A percentile compares a stretch with the other conserved stretches of the same genome.
Evolutionary conservation across 2,329 filamentous ascomycete genomes (phyloP).

Genomic region (Alternaria infectoria): DNA sequence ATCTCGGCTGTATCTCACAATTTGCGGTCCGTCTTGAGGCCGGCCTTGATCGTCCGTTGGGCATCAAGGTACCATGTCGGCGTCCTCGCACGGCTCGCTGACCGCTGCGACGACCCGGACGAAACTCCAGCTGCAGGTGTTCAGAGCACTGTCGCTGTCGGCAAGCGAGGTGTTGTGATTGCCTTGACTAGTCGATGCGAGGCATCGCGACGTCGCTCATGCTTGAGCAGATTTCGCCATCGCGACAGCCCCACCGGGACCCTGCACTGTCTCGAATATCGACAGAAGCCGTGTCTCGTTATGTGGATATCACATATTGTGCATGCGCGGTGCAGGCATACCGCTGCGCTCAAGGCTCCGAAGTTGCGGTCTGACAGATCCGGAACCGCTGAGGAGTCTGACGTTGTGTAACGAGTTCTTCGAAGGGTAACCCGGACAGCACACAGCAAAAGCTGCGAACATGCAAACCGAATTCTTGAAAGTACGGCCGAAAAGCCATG

Average conservation of each 20-base stretch:
- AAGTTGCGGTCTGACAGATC: constrained; percentile 2
- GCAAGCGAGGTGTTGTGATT: background rate
- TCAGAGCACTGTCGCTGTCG: background rate
- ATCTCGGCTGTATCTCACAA: background rate
- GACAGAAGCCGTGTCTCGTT: constrained; percentile 4
- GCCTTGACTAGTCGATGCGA: background rate
- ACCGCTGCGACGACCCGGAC: constrained; percentile 2
- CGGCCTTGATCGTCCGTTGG: constrained; percentile 1
- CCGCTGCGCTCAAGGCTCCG: background rate
- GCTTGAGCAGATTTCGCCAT: background rate
- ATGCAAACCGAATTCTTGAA: background rate
- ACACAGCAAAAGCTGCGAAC: background rate
- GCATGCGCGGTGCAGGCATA: background rate
- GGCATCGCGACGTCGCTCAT: background rate
- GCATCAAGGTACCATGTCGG: constrained; percentile 2
- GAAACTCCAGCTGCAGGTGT: background rate
- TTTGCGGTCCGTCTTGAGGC: constrained; percentile 2
- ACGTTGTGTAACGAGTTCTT: background rate
- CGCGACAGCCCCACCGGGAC: background rate
- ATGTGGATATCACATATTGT: constrained; percentile 1
- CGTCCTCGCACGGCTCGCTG: constrained; percentile 3
- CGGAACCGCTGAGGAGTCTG: constrained; percentile 1
- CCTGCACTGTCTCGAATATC: background rate
- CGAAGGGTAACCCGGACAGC: background rate
- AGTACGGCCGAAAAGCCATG: background rate